Base-by-base conservation (phyloP, 2,329 filamentous ascomycete genomes). In the Epichloe uncinata region DNA sequence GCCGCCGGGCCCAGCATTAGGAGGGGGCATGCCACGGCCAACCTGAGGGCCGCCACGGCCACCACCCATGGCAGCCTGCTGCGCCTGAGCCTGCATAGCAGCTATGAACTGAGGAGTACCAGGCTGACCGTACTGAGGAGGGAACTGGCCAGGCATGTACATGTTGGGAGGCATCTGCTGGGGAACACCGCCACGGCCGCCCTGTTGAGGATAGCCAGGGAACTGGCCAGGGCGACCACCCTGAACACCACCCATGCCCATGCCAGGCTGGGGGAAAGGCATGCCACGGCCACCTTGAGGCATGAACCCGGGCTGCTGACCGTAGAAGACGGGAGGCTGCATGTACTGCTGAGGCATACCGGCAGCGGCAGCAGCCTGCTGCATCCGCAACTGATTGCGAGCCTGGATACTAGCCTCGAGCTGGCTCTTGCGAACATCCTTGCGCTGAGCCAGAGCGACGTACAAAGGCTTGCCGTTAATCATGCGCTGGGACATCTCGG, bases 401-500 rank as follows among this genome's bases (percentile, higher is more conserved):
- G 93, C 91, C 75, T 97, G 93, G 70, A 98, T 98, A 72, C 88
- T 96, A 63, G 91, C 91, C 78, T 98, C 93, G 60, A 98, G 87
- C 78, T 97, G 93, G 75, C 83, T 95, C 82, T 96, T 95, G 72
- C 93, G 90, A 63, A 98, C 91, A 72, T 98, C 93, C 82, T 98
- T 98, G 73, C 93, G 91, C 79, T 98, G 93, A 57, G 93, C 93
- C 57, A 98, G 81, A 61, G 93, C 93, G 63, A 98, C 93, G 66
- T 98, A 98, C 54, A 98, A 79, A 51, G 93, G 93, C 82, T 98
- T 98, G 74, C 80, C 81, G 69, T 90, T 85, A 60, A 97, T 78
- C 93, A 98, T 98, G 71, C 93, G 89, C 78, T 97, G 91, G 78
- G 98, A 98, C 88, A 97, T 96, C 72, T 98, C 93, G 54, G 90